Percentiles rank a stretch among this genome's conserved stretches.
phyloP scores from a whole-genome alignment of 2,329 filamentous ascomycete species.

The Pseudogymnoascus sp. region DNA sequence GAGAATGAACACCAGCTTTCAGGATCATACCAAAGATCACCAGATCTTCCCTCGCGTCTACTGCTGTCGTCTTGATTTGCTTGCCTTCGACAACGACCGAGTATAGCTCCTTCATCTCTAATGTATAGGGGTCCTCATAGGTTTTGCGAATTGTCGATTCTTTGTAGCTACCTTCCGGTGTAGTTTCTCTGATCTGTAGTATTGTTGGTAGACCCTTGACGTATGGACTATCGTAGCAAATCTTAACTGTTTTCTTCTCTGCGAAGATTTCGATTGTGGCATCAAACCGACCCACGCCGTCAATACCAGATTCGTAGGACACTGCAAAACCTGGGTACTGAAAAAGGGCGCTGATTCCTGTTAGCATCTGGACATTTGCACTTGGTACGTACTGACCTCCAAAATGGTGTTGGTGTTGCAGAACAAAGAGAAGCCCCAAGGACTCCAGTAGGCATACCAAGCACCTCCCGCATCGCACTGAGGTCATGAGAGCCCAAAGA shows the following conservation, averaged over 20 bases:
- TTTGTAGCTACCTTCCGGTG: conserved; percentile 32
- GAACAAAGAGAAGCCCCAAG: conserved; percentile 11
- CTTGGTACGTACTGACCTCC: conserved; percentile 14
- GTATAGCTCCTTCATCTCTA: conserved; percentile 32
- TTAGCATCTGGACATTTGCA: too few species aligned
- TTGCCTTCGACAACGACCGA: conserved; percentile 24
- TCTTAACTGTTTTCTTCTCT: conserved; percentile 43
- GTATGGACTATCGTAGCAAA: conserved; percentile 51
- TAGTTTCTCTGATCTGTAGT: conserved; percentile 34
- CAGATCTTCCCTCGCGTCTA: conserved; percentile 25
- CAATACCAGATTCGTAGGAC: conserved; percentile 50
- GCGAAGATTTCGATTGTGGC: conserved; percentile 47
- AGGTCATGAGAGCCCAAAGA: conserved; percentile 48
- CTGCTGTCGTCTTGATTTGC: conserved; percentile 26
- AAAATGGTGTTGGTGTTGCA: neutral
- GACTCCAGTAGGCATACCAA: conserved; percentile 38
- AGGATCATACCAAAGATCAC: conserved; percentile 18
- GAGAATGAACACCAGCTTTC: neutral
- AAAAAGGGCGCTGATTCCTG: conserved; percentile 20
- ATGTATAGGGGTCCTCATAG: conserved; percentile 38
- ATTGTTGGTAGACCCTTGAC: conserved; percentile 48
- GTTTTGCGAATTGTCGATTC: conserved; percentile 26
- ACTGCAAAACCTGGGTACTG: conserved; percentile 40
- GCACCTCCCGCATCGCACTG: conserved; percentile 45
- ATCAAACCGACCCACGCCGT: conserved; percentile 46